Base-by-base conservation (phyloP, 2,329 filamentous ascomycete genomes). In the Ophiostoma triangulosporum region DNA sequence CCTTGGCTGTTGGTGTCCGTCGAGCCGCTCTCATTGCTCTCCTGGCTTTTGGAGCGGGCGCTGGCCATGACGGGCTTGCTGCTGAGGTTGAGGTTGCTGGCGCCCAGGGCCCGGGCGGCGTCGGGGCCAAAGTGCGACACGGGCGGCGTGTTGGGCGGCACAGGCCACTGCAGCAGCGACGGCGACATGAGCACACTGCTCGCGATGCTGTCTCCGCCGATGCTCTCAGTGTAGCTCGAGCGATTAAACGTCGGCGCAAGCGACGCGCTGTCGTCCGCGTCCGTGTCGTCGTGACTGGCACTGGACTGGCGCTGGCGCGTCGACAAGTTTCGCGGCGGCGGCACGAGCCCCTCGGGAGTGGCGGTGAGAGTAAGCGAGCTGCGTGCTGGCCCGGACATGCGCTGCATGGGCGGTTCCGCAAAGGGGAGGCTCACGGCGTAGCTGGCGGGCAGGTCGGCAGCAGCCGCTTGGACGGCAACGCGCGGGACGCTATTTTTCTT, bases 101-200 rank as follows among this genome's bases (percentile, higher is more conserved):
- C 38, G 20, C 20, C 24, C 9, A 43, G 38, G 20, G 20, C 38
- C 20, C 22, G 17, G 29, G 3, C 22, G 15, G 12, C 46, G 31
- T 48, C 45, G 11, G 50, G 32, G 35, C 48, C 11, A 3, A 22
- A 35, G 2, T 50, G 48, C 38, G 58, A 58, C 14, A 52, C 17
- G 17, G 57, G 54, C 40, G 58, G 57, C 46, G 56, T 58, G 26
- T 58, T 51, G 22, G 57, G 57, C 51, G 57, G 57, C 49, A 59
- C 55, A 0, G 58, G 57, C 57, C 56, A 59, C 15, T 26, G 50
- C 43, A 60, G 17, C 31, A 49, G 9, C 4, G 51, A 43, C 2
- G 57, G 58, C 33, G 58, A 60, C 20, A 56, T 36, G 14, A 58
- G 17, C 12, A 51, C 55, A 40, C 58, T 60, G 57, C 58, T 60